Evolutionary conservation across 2,329 filamentous ascomycete genomes (phyloP).

Genomic region (Aspergillus uvarum): DNA sequence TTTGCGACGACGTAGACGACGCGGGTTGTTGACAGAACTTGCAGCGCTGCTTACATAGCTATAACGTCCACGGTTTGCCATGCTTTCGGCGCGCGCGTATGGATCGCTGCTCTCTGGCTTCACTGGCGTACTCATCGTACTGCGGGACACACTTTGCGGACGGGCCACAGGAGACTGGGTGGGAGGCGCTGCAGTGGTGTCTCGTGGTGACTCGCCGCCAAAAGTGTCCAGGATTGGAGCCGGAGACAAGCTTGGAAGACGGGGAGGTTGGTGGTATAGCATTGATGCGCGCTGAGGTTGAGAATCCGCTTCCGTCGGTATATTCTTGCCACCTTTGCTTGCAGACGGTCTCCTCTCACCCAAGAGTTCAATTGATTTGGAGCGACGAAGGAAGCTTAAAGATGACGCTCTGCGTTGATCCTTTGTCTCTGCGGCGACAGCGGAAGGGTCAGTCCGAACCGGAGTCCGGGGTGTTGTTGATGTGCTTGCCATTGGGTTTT

Average conservation of each 20-base stretch:
- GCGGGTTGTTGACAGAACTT: constrained; percentile 88
- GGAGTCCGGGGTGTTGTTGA: constrained; percentile 40
- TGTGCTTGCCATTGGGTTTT: constrained; percentile 33
- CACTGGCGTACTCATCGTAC: constrained; percentile 25
- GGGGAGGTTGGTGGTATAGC: constrained; percentile 60
- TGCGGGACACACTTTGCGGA: constrained; percentile 23
- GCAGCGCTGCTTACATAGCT: constrained; percentile 92
- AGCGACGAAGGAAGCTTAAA: constrained; percentile 63
- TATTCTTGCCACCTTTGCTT: constrained; percentile 36
- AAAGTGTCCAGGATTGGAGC: constrained; percentile 55
- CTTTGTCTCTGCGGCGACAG: constrained; percentile 36
- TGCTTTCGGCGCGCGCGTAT: constrained; percentile 84
- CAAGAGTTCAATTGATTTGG: constrained; percentile 64
- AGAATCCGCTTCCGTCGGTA: constrained; percentile 51
- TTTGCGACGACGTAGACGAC: constrained; percentile 88
- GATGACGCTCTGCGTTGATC: constrained; percentile 47
- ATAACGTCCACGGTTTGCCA: constrained; percentile 93
- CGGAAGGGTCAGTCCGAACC: constrained; percentile 31
- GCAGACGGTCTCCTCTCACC: constrained; percentile 51
- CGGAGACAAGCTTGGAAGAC: constrained; percentile 49
- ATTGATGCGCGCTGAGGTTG: constrained; percentile 59
- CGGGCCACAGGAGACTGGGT: constrained; percentile 40
- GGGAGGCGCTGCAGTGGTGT: constrained; percentile 57
- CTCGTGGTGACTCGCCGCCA: constrained; percentile 63
- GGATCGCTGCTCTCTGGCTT: constrained; percentile 60